Conservation (phyloP, 2,329 filamentous ascomycete genomes). For the Scolecobasidium constrictum region DNA sequence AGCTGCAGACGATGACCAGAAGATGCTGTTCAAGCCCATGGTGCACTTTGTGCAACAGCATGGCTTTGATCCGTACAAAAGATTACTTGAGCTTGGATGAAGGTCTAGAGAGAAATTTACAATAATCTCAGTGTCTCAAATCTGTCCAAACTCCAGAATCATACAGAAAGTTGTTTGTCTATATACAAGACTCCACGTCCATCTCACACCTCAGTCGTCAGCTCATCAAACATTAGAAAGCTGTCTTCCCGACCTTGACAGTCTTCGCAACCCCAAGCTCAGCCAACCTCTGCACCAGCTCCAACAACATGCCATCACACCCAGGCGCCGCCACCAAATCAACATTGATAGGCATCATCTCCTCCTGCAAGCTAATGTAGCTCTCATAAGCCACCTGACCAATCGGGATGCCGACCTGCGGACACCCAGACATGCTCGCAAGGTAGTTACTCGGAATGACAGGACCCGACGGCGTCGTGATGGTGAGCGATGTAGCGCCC, state of each 20-base stretch:
- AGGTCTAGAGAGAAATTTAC: too few species aligned
- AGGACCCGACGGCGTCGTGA: constrained; percentile 34
- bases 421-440: constrained; percentile 2
- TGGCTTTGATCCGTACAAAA: constrained; percentile 9
- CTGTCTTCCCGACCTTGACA: constrained; percentile 31
- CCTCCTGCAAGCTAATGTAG: constrained; percentile 36
- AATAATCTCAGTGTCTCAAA: too few species aligned
- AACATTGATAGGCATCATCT: constrained; percentile 47
- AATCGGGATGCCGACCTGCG: constrained; percentile 12
- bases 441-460: constrained; percentile 24
- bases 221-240: constrained; percentile 14
- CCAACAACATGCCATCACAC: constrained; percentile 45
- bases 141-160: too few species aligned
- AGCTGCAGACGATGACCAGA: constrained; percentile 17
- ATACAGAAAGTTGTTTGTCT: too few species aligned
- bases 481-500: constrained; percentile 37
- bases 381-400: constrained; percentile 34
- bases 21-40: constrained; percentile 36
- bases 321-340: constrained; percentile 47
- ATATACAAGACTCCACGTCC: too few species aligned
- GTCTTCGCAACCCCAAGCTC: constrained; percentile 26
- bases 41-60: constrained; percentile 33
- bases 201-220: too few species aligned
- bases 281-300: constrained; percentile 30
- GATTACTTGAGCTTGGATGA: neutral